Percentiles rank a stretch among this genome's conserved stretches.
Conservation (phyloP, 257 asterid genomes). For the Forsythia viridissima region DNA sequence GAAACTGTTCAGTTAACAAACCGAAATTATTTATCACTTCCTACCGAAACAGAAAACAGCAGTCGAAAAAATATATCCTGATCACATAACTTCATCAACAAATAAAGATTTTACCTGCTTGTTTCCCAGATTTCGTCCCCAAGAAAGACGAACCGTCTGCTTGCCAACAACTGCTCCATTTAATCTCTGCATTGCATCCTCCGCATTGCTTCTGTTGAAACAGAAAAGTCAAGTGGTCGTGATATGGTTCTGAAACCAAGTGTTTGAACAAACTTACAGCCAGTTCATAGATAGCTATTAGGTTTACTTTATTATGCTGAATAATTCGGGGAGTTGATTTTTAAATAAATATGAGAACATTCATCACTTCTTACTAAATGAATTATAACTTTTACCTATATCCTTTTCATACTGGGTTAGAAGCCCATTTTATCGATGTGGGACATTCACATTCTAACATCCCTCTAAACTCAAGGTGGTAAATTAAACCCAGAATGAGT, state of each 20-base stretch:
- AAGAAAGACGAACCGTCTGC: constrained; percentile 68
- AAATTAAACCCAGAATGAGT: not conserved
- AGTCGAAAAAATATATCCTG: not conserved
- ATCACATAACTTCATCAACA: not conserved
- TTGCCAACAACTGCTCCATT: constrained; percentile 56
- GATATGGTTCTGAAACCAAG: not conserved
- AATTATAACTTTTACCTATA: not conserved
- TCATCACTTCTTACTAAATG: not conserved
- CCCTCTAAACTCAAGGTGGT: not conserved
- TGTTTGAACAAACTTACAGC: not conserved
- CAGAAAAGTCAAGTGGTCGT: constrained; percentile 16
- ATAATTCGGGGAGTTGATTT: not conserved
- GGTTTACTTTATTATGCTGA: not conserved
- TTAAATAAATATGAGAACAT: not conserved
- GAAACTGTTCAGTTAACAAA: not conserved
- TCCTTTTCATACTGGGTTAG: too few species aligned
- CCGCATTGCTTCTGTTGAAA: constrained; percentile 49
- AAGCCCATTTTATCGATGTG: too few species aligned
- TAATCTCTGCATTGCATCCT: constrained; percentile 57
- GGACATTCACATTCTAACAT: not conserved
- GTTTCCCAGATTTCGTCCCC: constrained; percentile 58
- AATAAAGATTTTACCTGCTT: constrained; percentile 40
- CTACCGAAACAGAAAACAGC: not conserved
- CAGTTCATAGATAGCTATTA: not conserved
- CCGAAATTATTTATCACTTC: not conserved